Base-by-base conservation (phyloP, 305 asterid genomes). In the Striga hermonthica region DNA sequence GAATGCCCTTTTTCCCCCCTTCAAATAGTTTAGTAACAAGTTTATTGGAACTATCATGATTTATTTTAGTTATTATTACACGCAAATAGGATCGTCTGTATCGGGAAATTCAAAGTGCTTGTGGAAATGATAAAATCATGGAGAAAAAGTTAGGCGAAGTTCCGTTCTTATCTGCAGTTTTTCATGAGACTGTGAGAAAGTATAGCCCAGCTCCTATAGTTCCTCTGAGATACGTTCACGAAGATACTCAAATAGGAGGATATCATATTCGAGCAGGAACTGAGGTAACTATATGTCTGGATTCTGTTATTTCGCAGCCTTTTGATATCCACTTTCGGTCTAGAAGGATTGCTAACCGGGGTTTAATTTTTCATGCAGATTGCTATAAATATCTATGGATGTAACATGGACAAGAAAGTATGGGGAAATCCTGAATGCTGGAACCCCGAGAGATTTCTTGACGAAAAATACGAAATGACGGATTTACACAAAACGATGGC, bases 211-310 rank as follows among this genome's bases (percentile, higher is more conserved):
- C 77, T 16, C 94, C 98, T 0, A 72, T 92, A 59, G 80, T 87
- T 64, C 97, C 95, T 7, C 56, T 92, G 45, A 79, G 96, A 57
- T 84, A 92, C 5, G 96, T 83, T 57, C 75, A 87, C 4, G 97
- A 93, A 79, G 94, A 90, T 57, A 75, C 88, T 31, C 80, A 82
- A 68, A 55, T 92, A 14, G 98, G 97, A 72, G 97, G 97, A 37
- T 90, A 83, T 72, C 49, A 62, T 57, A 65, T 90, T 72, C 90
- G 89, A 4, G 60, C 81, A 47, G 97, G 95, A 81, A 82, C 78
- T 41, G 91, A 93, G 96, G 98, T 91, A 62, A 66, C 66, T 71
- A 35, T 15, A 63, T n/a, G 45, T 28, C 15, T 47, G 4, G 54
- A 3, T 47, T 47, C 12, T 47, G 16, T 47, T 10, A 10, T n/a